Evolutionary conservation across 805 yeast species (phyloP), one percentile per base, ranked within the genome.

Genomic region (Wickerhamomyces mucosus): DNA sequence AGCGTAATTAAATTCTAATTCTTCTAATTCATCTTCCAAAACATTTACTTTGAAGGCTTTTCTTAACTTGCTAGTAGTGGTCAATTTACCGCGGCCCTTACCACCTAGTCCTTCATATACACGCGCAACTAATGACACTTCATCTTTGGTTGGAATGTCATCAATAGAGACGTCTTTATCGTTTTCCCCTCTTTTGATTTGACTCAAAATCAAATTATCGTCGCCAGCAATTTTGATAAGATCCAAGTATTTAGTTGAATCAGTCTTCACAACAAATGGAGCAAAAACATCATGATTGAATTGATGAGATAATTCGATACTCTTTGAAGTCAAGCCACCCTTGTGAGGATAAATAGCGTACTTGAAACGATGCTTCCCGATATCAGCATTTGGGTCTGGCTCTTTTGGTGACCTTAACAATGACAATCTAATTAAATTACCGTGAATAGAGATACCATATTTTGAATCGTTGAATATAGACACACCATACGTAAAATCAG

Each of bases 301-400:
- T 50, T 80, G 79, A 58, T 78, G 72, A 1, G 84, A 95, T 28
- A 78, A 66, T 37, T 72, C 69, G 11, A 89, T 88, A 3, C 85
- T 75, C 16, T 73, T 72, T 2, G 66, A 51, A 8, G 72, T 65
- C 29, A 89, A 60, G 0, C 69, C 56, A 4, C 95, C 95, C 15
- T 50, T 44, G 54, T 89, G 98, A 5, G 97, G 96, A 36, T 72
- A 69, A 22, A 89, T 56, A 0, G 94, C 94, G 56, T 88, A 92
- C 39, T 75, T 75, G 60, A 92, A 81, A 35, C 62, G 63, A 55
- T 89, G 98, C 7, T 47, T 39, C 3, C 96, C 97, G 82, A 92
- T 85, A 54, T 89, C 98, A 7, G 97, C 96, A 50, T 75, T 67
- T 7, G 78, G 88, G 66, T 89, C 98, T 0, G 98, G 98, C 15